A percentile compares a stretch with the other conserved stretches of the same genome.
Conservation (phyloP, 805 yeast genomes). For the Pichia cabralensis region DNA sequence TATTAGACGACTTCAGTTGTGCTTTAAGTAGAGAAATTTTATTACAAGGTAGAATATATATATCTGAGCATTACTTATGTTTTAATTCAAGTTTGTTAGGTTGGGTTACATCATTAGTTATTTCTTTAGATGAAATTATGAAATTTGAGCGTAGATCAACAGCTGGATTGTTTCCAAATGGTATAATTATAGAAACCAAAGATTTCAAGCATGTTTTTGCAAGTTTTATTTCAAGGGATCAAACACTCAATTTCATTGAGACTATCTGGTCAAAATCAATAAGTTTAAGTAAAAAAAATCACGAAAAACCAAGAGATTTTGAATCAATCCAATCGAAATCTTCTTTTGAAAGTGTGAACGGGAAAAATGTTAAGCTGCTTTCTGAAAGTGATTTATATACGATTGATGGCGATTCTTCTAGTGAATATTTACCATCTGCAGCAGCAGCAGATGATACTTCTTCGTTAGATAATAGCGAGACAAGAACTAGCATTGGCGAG, state of each 20-base stretch:
- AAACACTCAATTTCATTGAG: constrained; percentile 60
- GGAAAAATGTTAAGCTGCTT: constrained; percentile 6
- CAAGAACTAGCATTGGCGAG: constrained; percentile 18
- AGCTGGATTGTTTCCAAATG: constrained; percentile 87
- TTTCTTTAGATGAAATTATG: constrained; percentile 62
- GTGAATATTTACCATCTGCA: constrained; percentile 8
- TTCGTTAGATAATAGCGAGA: constrained; percentile 5
- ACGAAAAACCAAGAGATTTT: constrained; percentile 18
- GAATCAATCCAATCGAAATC: constrained; percentile 17
- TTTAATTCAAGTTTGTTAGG: constrained; percentile 83
- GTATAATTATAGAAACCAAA: constrained; percentile 60
- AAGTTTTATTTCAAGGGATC: constrained; percentile 74
- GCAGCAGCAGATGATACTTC: constrained; percentile 19
- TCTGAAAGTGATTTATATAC: constrained; percentile 25
- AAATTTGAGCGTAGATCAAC: constrained; percentile 74
- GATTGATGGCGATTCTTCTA: constrained; percentile 24
- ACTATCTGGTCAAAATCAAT: constrained; percentile 53
- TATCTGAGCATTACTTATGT: constrained; percentile 69
- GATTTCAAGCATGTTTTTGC: constrained; percentile 70
- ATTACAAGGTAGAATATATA: constrained; percentile 77
- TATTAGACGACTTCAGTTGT: constrained; percentile 83
- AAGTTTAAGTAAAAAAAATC: constrained; percentile 19
- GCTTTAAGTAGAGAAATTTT: constrained; percentile 81
- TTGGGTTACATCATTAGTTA: constrained; percentile 76
- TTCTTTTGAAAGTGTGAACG: constrained; percentile 6